phyloP scores from a whole-genome alignment of 2,329 filamentous ascomycete species.

The Stemphylium beticola region DNA sequence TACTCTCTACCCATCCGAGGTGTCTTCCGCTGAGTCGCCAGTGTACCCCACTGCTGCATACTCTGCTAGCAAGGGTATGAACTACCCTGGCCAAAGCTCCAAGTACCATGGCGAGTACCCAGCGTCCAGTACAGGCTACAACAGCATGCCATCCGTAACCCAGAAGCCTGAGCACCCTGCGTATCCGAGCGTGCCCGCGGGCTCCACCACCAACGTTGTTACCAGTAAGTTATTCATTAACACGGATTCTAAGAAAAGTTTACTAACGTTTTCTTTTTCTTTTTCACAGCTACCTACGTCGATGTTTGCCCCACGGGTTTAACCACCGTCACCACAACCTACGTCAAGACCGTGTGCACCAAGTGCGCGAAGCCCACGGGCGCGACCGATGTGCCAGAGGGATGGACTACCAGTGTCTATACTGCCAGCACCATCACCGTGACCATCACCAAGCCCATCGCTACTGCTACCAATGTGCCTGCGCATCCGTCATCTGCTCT shows the following conservation, averaged over 20 bases:
- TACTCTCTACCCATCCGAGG: background rate
- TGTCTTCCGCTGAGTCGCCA: slow-evolving; percentile 1
- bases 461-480: slow-evolving; percentile 24
- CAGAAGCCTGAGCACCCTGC: slow-evolving; percentile 20
- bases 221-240: slow-evolving; percentile 23
- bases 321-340: slow-evolving; percentile 40
- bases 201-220: slow-evolving; percentile 23
- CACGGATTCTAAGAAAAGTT: background rate
- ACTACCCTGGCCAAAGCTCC: slow-evolving; percentile 9
- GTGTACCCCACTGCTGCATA: slow-evolving; percentile 3
- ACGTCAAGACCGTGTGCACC: slow-evolving; percentile 38
- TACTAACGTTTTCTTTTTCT: slow-evolving; percentile 2
- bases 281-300: slow-evolving; percentile 40
- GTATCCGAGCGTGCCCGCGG: slow-evolving; percentile 18
- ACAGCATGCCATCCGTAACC: slow-evolving; percentile 18
- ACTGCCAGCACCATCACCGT: slow-evolving; percentile 39
- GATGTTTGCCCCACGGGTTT: slow-evolving; percentile 46
- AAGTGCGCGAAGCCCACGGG: slow-evolving; percentile 28
- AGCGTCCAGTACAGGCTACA: slow-evolving; percentile 13
- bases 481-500: slow-evolving; percentile 18
- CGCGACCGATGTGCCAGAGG: slow-evolving; percentile 30
- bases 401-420: slow-evolving; percentile 43
- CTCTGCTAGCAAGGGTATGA: slow-evolving; percentile 5
- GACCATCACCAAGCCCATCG: slow-evolving; percentile 41
- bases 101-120: slow-evolving; percentile 7